A percentile compares a stretch with the other conserved stretches of the same genome.
Evolutionary conservation across 2,329 filamentous ascomycete genomes (phyloP).

Genomic region (Eutypella sp.): DNA sequence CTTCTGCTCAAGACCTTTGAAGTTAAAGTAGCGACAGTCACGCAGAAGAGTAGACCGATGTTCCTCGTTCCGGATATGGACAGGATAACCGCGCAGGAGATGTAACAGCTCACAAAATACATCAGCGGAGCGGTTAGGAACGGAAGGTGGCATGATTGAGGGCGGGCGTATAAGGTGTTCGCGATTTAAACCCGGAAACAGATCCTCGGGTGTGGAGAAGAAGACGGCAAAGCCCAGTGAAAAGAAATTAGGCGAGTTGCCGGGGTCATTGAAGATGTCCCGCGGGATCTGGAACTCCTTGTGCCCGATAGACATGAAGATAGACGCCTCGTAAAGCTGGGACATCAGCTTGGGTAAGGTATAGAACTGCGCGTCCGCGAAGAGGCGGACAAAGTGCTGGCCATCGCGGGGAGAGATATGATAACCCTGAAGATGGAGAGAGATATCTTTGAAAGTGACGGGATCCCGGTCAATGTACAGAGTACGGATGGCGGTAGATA

Average conservation of each 20-base stretch:
- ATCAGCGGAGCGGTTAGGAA: constrained; percentile 77
- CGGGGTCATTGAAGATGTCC: constrained; percentile 77
- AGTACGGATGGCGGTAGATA: constrained; percentile 57
- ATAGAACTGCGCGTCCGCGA: constrained; percentile 94
- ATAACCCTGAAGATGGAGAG: constrained; percentile 87
- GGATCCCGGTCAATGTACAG: constrained; percentile 95
- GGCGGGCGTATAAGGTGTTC: constrained; percentile 78
- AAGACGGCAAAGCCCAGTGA: constrained; percentile 84
- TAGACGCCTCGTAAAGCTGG: constrained; percentile 84
- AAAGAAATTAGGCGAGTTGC: constrained; percentile 95
- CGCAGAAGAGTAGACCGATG: constrained; percentile 75
- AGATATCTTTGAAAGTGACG: constrained; percentile 81
- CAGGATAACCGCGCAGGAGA: constrained; percentile 75
- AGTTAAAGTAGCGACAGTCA: constrained; percentile 89
- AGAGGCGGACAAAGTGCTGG: constrained; percentile 84
- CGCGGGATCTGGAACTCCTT: constrained; percentile 85
- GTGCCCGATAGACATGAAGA: constrained; percentile 87
- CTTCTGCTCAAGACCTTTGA: constrained; percentile 85
- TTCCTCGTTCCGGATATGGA: constrained; percentile 68
- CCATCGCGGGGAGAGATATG: constrained; percentile 77
- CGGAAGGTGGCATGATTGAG: constrained; percentile 74
- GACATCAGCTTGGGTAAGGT: constrained; percentile 82
- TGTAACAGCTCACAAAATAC: constrained; percentile 79
- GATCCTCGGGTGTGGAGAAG: constrained; percentile 72
- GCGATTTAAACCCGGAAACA: constrained; percentile 81